phyloP scores from a whole-genome alignment of 805 yeast species.

The Candida silvicultrix region DNA sequence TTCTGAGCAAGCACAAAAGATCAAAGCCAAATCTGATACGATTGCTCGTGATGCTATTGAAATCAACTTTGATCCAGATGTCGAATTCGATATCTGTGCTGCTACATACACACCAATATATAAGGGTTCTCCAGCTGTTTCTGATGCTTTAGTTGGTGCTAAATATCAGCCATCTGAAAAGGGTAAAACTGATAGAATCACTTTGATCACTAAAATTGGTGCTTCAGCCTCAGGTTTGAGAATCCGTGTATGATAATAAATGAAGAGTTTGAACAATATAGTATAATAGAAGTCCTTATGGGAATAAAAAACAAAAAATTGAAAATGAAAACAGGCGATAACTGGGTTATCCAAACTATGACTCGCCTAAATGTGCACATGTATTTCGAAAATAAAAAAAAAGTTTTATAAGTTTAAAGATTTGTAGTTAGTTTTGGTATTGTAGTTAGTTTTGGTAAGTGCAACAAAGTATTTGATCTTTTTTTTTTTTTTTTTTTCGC shows the following conservation, averaged over 20 bases:
- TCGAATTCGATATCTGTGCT: constrained; percentile 87
- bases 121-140: constrained; percentile 56
- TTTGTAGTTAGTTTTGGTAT: neutral
- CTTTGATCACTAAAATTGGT: constrained; percentile 75
- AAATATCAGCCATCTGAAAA: constrained; percentile 69
- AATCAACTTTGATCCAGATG: constrained; percentile 87
- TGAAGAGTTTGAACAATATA: neutral
- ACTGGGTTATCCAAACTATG: neutral
- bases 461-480: neutral
- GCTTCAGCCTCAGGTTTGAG: constrained; percentile 90
- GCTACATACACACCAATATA: constrained; percentile 85
- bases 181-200: constrained; percentile 74
- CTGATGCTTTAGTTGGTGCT: constrained; percentile 88
- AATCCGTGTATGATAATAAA: constrained; percentile 20
- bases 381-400: neutral
- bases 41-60: constrained; percentile 82
- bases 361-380: neutral
- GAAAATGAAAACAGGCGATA: neutral
- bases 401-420: neutral
- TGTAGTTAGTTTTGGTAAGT: neutral
- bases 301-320: neutral
- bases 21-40: constrained; percentile 74
- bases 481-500: neutral
- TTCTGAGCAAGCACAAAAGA: constrained; percentile 82
- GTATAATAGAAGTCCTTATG: neutral